These are phyloP conservation scores for Gloeostereum incarnatum DNA, from an alignment of 768 basidiomycete genomes.

Conservation along the genomic window DNA sequence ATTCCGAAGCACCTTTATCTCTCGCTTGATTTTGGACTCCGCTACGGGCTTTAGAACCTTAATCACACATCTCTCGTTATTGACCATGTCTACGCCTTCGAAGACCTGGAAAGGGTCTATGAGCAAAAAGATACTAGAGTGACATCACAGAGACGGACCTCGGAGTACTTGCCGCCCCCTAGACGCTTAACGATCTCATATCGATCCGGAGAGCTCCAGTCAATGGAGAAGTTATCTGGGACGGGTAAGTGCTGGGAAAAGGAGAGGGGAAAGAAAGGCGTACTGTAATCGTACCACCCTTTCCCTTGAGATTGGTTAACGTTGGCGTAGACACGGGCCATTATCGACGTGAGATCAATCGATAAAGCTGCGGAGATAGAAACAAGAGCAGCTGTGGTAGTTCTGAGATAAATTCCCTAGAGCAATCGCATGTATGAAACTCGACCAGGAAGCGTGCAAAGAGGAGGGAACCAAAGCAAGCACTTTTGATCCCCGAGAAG, in stretches of 20 bases:
- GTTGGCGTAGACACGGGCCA: constrained; percentile 45
- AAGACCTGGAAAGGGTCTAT: constrained; percentile 33
- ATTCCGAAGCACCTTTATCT: constrained; percentile 67
- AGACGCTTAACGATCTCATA: constrained; percentile 59
- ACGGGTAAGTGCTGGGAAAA: constrained; percentile 5
- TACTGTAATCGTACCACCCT: constrained; percentile 59
- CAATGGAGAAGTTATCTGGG: constrained; percentile 46
- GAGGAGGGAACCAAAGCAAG: not conserved
- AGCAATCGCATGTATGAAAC: too few relatives aligned
- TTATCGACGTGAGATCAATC: too few relatives aligned
- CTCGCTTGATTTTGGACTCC: constrained; percentile 64
- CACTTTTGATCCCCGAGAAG: not conserved
- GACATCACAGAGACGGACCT: constrained; percentile 28
- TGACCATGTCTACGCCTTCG: constrained; percentile 48
- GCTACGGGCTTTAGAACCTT: constrained; percentile 67
- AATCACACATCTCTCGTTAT: constrained; percentile 47
- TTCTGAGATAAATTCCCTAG: too few relatives aligned
- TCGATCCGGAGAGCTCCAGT: constrained; percentile 59
- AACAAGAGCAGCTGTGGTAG: too few relatives aligned
- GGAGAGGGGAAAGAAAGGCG: constrained; percentile 12
- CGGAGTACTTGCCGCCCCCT: constrained; percentile 60
- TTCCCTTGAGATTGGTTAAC: constrained; percentile 49
- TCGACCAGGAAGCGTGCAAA: not conserved
- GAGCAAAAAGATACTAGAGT: not conserved
- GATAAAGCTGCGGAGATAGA: too few relatives aligned